These are phyloP conservation scores for Pulveroboletus sp. DNA, from an alignment of 768 basidiomycete genomes.

Conservation along the genomic window DNA sequence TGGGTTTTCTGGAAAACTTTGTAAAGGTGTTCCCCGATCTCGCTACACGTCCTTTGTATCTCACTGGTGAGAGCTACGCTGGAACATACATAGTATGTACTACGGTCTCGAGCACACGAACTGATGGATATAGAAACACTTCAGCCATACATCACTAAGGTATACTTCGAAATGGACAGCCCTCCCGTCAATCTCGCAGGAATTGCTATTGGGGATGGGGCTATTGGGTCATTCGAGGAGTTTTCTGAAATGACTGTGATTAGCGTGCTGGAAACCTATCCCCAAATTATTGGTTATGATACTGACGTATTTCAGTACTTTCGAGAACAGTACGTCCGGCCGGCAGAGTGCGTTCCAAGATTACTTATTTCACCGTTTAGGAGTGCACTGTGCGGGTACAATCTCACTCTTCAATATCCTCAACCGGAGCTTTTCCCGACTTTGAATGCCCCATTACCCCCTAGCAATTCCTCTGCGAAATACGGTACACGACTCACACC, in stretches of 20 bases:
- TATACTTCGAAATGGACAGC: constrained; percentile 56
- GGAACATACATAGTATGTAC: constrained; percentile 61
- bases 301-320: constrained; percentile 63
- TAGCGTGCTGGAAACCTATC: constrained; percentile 62
- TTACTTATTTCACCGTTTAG: too few relatives aligned
- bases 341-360: too few relatives aligned
- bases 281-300: constrained; percentile 72
- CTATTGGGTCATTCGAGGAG: constrained; percentile 45
- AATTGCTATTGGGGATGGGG: constrained; percentile 67
- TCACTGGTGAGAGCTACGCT: constrained; percentile 74
- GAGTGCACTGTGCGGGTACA: constrained; percentile 55
- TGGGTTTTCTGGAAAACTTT: constrained; percentile 67
- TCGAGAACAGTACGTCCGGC: constrained; percentile 50
- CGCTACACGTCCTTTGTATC: constrained; percentile 57
- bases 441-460: constrained; percentile 9
- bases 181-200: constrained; percentile 66
- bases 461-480: constrained; percentile 15
- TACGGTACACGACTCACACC: constrained; percentile 17
- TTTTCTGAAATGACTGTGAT: constrained; percentile 56
- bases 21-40: constrained; percentile 72
- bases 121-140: neutral
- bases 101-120: too few relatives aligned
- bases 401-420: constrained; percentile 67
- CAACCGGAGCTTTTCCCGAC: constrained; percentile 49
- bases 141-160: constrained; percentile 72